Evolutionary conservation across 805 yeast genomes (phyloP), one percentile per base, ranked within the genome.

Genomic region (Huiozyma sinensis): DNA sequence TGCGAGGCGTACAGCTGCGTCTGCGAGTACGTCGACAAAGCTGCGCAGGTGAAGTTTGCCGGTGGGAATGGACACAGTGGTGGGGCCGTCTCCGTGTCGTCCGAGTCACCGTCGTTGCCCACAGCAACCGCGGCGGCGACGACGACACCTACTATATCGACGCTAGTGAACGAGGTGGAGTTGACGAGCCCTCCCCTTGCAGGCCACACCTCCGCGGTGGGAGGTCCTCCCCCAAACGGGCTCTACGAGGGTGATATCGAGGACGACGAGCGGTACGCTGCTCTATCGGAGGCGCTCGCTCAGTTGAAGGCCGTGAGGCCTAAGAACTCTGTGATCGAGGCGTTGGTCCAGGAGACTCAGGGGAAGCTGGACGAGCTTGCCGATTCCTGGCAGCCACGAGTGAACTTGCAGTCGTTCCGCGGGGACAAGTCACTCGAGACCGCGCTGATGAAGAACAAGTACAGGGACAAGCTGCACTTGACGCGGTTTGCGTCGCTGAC

Each of bases 1-100:
- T 61, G 66, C 44, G 49, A 50, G 11, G 49, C 58, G 10, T 60
- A 61, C 41, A 47, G 50, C 8, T 60, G 65, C 42, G 51, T 47
- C 3, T 61, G 66, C 46, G 35, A 42, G 49, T 8, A 28, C 28
- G n/a, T 11, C 9, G 33, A 11, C 33, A 31, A 31, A 3, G 33
- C 11, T 31, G n/a, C 33, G 11, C 11, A 31, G 33, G 33, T 8
- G 33, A 11, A 31, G 11, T 31, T 11, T 11, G 33, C 33, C 11
- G 33, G n/a, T 8, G 33, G 11, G 11, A 31, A 4, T 5, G n/a
- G 33, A 8, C 3, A 31, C 33, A 8, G 17, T n/a, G 24, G 8
- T 10, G 11, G 10, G 29, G 1, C 3, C 35, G 6, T n/a, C 29
- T 2, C 33, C 5, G 33, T 31, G 3, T 11, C 33, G 11, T 11